Percentiles rank a stretch among this genome's conserved stretches.
Conservation (phyloP, 352 stramenopile genomes). For the Saprolegnia parasitica region DNA sequence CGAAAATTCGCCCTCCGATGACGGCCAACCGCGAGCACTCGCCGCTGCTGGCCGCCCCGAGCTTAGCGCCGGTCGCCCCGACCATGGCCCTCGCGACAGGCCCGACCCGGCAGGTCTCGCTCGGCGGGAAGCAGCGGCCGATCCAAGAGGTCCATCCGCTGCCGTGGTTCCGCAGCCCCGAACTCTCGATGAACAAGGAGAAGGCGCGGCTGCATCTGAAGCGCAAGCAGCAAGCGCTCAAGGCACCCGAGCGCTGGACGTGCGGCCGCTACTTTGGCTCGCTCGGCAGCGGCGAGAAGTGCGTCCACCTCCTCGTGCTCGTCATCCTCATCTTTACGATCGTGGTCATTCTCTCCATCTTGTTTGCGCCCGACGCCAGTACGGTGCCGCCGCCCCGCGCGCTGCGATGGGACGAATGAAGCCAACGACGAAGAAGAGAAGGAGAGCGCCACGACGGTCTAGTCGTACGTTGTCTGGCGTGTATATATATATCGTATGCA, state of each 20-base stretch:
- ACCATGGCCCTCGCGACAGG: background rate
- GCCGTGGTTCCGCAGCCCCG: constrained; percentile 72
- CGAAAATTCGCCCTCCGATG: constrained; percentile 1
- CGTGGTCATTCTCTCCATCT: constrained; percentile 26
- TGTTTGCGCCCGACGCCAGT: constrained; percentile 20
- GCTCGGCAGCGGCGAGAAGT: constrained; percentile 19
- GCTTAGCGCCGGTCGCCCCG: background rate
- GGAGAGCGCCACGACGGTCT: background rate
- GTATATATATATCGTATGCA: background rate
- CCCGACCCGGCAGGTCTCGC: background rate
- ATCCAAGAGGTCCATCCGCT: constrained; percentile 66
- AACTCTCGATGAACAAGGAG: constrained; percentile 30
- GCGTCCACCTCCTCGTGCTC: constrained; percentile 22
- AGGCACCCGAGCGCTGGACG: background rate
- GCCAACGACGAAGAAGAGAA: background rate
- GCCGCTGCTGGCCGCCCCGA: background rate
- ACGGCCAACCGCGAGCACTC: constrained; percentile 1
- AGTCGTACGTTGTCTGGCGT: background rate
- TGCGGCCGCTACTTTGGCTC: background rate
- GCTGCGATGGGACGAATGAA: background rate
- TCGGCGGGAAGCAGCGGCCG: constrained; percentile 24
- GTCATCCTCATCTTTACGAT: constrained; percentile 25
- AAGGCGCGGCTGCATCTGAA: constrained; percentile 21
- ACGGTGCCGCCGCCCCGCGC: background rate
- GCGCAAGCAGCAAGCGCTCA: background rate